Base-by-base conservation (phyloP, 768 basidiomycete genomes). In the Austroboletus eburneus region DNA sequence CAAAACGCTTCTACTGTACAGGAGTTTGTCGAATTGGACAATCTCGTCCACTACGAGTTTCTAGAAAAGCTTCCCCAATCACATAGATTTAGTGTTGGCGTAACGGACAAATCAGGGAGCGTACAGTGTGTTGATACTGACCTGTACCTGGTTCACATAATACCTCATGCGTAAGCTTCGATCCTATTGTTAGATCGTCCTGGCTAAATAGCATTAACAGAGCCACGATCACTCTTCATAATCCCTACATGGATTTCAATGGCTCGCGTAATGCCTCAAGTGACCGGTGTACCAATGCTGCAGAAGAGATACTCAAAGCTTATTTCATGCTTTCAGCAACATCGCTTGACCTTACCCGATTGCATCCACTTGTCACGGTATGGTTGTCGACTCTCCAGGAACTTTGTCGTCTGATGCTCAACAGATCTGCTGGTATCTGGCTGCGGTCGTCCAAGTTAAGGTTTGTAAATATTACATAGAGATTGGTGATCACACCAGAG, bases 391-490 rank as follows among this genome's bases (percentile, higher is more conserved):
- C 25, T 38, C 46, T 14, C 18, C 45, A 25, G n/a, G 2, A n/a
- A 21, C 16, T 54, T 41, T 52, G 56, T 44, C 30, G 2, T 20
- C 46, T 43, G 52, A 64, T 38, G 42, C n/a, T 57, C 35, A 39
- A 22, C 50, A 89, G 87, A 91, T 91, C 38, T 90, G 88, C 63
- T 92, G 89, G 89, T 91, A 92, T 65, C 79, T 92, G 14, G 90
- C 89, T 7, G 89, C 90, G 13, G 88, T 87, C 5, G 86, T 91
- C 4, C 83, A 90, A 60, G 81, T 91, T 39, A 88, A 91, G 56
- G 71, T 88, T 32, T 92, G 89, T 75, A 89, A 87, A 60, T 82
- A 87, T 58, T 85, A 83, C 59, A 91, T 92, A 49, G 87, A 91
- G 61, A 79, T 79, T 38, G 81, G 83, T n/a, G 87, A 91, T 65